Percentiles rank a stretch among this genome's conserved stretches.
These are phyloP conservation scores for Triadica sebifera DNA, from an alignment of 345 rosid species.

Conservation along the genomic window DNA sequence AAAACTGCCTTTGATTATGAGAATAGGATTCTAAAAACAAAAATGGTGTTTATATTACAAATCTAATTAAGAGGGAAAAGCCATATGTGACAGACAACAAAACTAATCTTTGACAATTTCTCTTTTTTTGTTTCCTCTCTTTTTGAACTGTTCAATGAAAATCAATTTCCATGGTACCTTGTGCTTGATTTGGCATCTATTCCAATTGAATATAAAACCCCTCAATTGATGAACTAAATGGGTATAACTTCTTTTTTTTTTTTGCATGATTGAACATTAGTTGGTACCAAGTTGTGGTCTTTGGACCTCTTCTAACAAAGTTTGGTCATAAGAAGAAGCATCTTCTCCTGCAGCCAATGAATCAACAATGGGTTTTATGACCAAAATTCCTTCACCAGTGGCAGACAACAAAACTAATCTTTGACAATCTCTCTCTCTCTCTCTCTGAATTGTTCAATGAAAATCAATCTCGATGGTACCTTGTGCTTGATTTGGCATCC, in stretches of 20 bases:
- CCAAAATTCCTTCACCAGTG: constrained; percentile 55
- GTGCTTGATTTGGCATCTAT: neutral
- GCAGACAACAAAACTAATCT: constrained; percentile 23
- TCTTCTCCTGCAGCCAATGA: constrained; percentile 49
- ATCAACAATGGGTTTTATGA: constrained; percentile 56
- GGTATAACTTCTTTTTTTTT: neutral
- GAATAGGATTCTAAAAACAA: constrained; percentile 5
- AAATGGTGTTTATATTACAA: constrained; percentile 1
- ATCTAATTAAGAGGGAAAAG: neutral
- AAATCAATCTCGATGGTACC: neutral
- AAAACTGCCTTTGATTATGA: too few relatives aligned
- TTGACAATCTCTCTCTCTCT: neutral
- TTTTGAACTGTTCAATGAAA: neutral
- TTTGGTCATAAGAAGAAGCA: neutral
- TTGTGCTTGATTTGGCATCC: too few relatives aligned
- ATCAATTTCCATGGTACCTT: neutral
- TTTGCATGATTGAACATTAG: neutral
- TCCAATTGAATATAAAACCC: too few relatives aligned
- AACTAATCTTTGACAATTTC: neutral
- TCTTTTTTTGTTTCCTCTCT: neutral
- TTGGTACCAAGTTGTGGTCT: neutral
- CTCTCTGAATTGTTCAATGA: neutral
- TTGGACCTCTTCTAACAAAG: neutral
- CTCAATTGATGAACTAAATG: neutral
- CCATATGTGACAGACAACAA: neutral